Evolutionary conservation across 1,284 basidiomycete genomes (phyloP).

Genomic region (Macrocystidia cucumis): DNA sequence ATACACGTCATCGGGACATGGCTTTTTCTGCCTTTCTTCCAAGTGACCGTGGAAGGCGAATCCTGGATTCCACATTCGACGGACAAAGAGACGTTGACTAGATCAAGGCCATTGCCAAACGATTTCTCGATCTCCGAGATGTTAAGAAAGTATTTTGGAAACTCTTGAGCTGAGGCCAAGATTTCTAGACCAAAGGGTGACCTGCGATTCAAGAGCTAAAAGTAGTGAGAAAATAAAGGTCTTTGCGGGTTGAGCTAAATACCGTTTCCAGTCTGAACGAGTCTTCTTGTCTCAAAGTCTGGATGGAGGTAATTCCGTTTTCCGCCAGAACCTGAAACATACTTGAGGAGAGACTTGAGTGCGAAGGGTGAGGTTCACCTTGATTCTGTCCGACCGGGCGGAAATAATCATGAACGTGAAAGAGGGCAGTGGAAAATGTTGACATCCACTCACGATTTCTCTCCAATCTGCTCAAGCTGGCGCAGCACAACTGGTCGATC

Average conservation of each 20-base stretch:
- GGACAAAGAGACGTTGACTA: conserved; percentile 53
- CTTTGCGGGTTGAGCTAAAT: conserved; percentile 9
- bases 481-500: conserved; percentile 71
- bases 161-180: conserved; percentile 46
- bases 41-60: conserved; percentile 16
- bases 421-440: conserved; percentile 1
- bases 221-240: not conserved
- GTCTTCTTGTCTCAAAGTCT: conserved; percentile 44
- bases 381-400: no score
- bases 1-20: conserved; percentile 51
- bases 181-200: conserved; percentile 68
- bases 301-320: conserved; percentile 59
- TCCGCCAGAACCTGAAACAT: conserved; percentile 60
- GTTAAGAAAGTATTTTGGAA: conserved; percentile 55
- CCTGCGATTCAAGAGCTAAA: conserved; percentile 68
- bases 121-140: conserved; percentile 37
- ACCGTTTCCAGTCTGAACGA: conserved; percentile 59
- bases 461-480: conserved; percentile 77
- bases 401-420: conserved; percentile 2
- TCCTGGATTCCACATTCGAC: conserved; percentile 47
- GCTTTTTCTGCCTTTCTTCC: conserved; percentile 40
- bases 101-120: conserved; percentile 34
- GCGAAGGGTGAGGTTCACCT: conserved; percentile 27
- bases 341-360: conserved; percentile 6
- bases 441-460: conserved; percentile 62